A percentile compares a stretch with the other conserved stretches of the same genome.
These are phyloP conservation scores for Tanacetum coccineum DNA, from an alignment of 129 eudicot genomes.

Conservation along the genomic window DNA sequence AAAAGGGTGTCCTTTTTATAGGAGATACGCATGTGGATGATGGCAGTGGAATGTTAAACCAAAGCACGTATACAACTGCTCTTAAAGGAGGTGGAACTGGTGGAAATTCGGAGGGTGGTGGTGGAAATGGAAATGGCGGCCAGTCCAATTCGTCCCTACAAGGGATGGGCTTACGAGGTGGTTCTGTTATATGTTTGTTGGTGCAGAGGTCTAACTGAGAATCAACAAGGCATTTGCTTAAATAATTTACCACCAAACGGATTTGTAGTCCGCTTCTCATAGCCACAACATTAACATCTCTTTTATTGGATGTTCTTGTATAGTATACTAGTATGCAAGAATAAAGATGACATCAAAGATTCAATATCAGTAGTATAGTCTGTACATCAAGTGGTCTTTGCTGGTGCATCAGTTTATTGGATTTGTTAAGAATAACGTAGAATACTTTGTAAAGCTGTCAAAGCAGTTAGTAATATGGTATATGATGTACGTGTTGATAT, in stretches of 20 bases:
- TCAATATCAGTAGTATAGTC: neutral
- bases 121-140: neutral
- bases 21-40: constrained; percentile 17
- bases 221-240: constrained; percentile 26
- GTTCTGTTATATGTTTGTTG: constrained; percentile 41
- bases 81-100: constrained; percentile 7
- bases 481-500: neutral
- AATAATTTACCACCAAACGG: neutral
- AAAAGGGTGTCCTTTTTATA: constrained; percentile 2
- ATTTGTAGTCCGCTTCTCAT: constrained; percentile 2
- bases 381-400: neutral
- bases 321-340: neutral
- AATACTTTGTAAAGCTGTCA: neutral
- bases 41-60: constrained; percentile 14
- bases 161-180: constrained; percentile 14
- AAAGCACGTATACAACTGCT: constrained; percentile 23
- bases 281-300: constrained; percentile 13
- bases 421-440: neutral
- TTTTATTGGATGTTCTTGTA: constrained; percentile 20
- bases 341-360: neutral
- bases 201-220: constrained; percentile 28
- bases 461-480: neutral
- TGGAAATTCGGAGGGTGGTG: constrained; percentile 9
- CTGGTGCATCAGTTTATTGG: neutral
- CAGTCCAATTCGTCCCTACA: constrained; percentile 18